phyloP scores from a whole-genome alignment of 495 filamentous ascomycete genomes.

The Margaritispora aquatica region DNA sequence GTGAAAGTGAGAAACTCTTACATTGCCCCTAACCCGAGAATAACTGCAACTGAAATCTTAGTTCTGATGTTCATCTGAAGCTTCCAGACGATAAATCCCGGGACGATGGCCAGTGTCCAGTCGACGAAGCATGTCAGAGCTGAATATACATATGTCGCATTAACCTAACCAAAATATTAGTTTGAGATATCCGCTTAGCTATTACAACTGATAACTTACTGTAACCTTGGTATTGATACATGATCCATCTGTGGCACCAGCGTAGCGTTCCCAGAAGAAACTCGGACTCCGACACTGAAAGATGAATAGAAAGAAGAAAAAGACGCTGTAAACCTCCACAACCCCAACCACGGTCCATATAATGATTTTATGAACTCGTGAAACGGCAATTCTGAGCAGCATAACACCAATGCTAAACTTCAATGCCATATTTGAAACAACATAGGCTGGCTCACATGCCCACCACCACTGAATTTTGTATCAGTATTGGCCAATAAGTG shows the following conservation, averaged over 20 bases:
- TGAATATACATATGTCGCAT: slow-evolving; percentile 23
- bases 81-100: slow-evolving; percentile 38
- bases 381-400: slow-evolving; percentile 35
- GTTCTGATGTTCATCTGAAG: slow-evolving; percentile 32
- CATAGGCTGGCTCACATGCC: slow-evolving; percentile 34
- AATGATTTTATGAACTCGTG: slow-evolving; percentile 31
- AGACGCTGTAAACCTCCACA: slow-evolving; percentile 26
- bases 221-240: slow-evolving; percentile 23
- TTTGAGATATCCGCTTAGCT: too few relatives aligned
- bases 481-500: background rate
- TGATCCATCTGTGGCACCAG: slow-evolving; percentile 15
- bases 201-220: too few relatives aligned
- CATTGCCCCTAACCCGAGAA: slow-evolving; percentile 31
- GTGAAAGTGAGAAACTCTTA: slow-evolving; percentile 17
- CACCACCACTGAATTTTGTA: slow-evolving; percentile 22
- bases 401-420: slow-evolving; percentile 40
- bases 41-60: slow-evolving; percentile 29
- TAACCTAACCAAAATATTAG: too few relatives aligned
- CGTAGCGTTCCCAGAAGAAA: slow-evolving; percentile 33
- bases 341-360: slow-evolving; percentile 22
- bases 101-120: slow-evolving; percentile 35
- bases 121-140: slow-evolving; percentile 28
- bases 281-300: slow-evolving; percentile 37
- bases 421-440: slow-evolving; percentile 27
- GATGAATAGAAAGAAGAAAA: slow-evolving; percentile 35